phyloP scores from a whole-genome alignment of 2,329 filamentous ascomycete species.

The Cercospora sojina region DNA sequence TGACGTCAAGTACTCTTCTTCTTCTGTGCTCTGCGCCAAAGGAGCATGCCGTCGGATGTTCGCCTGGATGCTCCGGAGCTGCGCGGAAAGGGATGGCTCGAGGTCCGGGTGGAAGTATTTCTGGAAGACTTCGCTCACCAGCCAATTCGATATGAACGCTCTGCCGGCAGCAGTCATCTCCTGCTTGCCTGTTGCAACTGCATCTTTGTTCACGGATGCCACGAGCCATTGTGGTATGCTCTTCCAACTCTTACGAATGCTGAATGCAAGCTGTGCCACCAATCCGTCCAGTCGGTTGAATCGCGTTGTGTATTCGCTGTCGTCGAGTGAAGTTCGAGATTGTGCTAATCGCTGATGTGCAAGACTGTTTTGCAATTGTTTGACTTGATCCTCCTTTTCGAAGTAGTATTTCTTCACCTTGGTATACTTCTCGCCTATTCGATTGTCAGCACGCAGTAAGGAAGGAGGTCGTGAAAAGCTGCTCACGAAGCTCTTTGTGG shows the following conservation, averaged over 20 bases:
- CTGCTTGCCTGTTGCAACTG: slow-evolving; percentile 81
- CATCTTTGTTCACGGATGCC: slow-evolving; percentile 78
- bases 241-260: slow-evolving; percentile 93
- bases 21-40: slow-evolving; percentile 73
- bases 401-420: slow-evolving; percentile 98
- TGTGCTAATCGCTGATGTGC: slow-evolving; percentile 93
- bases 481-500: slow-evolving; percentile 52
- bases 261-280: slow-evolving; percentile 92
- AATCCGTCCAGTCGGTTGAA: slow-evolving; percentile 91
- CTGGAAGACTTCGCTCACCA: slow-evolving; percentile 88
- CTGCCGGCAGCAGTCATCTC: slow-evolving; percentile 97
- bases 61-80: slow-evolving; percentile 81
- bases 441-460: slow-evolving; percentile 21
- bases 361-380: slow-evolving; percentile 94
- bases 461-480: neutral
- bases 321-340: slow-evolving; percentile 89
- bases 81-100: slow-evolving; percentile 70
- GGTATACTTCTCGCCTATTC: slow-evolving; percentile 88
- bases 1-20: slow-evolving; percentile 80
- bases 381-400: slow-evolving; percentile 84
- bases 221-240: slow-evolving; percentile 77
- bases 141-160: slow-evolving; percentile 83
- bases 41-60: slow-evolving; percentile 80
- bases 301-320: slow-evolving; percentile 85
- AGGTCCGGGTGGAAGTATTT: slow-evolving; percentile 89